A percentile compares a stretch with the other conserved stretches of the same genome.
These are phyloP conservation scores for Aspergillus sparsus DNA, from an alignment of 495 filamentous ascomycete species.

Conservation along the genomic window DNA sequence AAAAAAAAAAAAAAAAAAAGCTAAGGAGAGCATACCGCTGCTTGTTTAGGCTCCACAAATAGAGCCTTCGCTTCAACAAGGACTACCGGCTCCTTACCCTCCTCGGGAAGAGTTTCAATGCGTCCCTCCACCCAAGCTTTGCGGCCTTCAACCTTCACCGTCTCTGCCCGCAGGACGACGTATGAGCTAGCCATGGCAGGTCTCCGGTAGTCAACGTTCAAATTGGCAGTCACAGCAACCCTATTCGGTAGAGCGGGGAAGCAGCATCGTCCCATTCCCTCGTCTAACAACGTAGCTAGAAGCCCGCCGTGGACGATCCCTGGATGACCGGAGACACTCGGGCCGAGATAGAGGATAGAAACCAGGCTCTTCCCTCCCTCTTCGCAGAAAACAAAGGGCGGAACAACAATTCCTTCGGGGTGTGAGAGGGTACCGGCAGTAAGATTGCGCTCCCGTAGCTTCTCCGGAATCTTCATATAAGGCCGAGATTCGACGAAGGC, in stretches of 20 bases:
- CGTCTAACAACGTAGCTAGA: slow-evolving; percentile 88
- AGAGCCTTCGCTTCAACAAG: slow-evolving; percentile 79
- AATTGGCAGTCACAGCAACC: slow-evolving; percentile 84
- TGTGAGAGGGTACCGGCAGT: slow-evolving; percentile 81
- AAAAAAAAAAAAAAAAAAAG: neutral
- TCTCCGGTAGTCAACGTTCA: slow-evolving; percentile 85
- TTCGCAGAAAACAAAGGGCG: slow-evolving; percentile 76
- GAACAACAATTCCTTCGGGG: slow-evolving; percentile 74
- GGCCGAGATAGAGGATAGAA: slow-evolving; percentile 76
- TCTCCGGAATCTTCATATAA: slow-evolving; percentile 76
- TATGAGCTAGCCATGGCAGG: slow-evolving; percentile 77
- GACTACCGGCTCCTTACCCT: slow-evolving; percentile 61
- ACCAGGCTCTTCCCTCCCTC: slow-evolving; percentile 69
- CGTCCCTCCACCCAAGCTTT: slow-evolving; percentile 96
- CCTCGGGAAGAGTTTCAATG: slow-evolving; percentile 76
- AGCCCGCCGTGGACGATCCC: slow-evolving; percentile 92
- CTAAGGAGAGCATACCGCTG: slow-evolving; percentile 58
- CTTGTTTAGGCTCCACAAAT: slow-evolving; percentile 87
- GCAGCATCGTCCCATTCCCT: slow-evolving; percentile 86
- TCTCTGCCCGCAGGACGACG: slow-evolving; percentile 77
- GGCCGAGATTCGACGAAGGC: slow-evolving; percentile 78
- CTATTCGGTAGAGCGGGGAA: slow-evolving; percentile 88
- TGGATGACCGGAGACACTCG: slow-evolving; percentile 83
- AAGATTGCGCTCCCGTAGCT: slow-evolving; percentile 68
- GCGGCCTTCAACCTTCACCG: slow-evolving; percentile 84